Evolutionary conservation across 495 filamentous ascomycete species (phyloP).

Genomic region (Penicillium chermesinum): DNA sequence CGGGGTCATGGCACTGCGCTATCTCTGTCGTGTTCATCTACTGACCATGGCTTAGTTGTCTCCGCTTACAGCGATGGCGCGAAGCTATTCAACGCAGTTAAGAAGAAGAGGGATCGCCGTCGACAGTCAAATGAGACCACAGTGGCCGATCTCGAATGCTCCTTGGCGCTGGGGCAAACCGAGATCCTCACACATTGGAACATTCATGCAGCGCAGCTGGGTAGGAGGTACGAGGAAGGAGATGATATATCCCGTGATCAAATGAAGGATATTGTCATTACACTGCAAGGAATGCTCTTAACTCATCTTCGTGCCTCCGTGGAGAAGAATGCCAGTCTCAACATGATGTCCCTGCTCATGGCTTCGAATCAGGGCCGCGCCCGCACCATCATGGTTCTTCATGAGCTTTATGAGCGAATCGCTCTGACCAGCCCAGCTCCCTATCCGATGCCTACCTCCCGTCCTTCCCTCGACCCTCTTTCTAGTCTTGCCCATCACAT

Average conservation of each 20-base stretch:
- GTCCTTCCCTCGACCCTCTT: slow-evolving; percentile 4
- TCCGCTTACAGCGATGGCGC: slow-evolving; percentile 41
- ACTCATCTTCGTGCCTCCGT: slow-evolving; percentile 35
- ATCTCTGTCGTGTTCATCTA: no score
- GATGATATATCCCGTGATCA: slow-evolving; percentile 35
- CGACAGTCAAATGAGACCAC: slow-evolving; percentile 7
- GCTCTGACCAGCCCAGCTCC: slow-evolving; percentile 12
- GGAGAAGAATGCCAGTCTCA: slow-evolving; percentile 28
- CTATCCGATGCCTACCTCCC: neutral
- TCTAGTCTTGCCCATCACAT: slow-evolving; percentile 8
- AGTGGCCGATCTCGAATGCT: slow-evolving; percentile 29
- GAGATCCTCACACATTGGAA: slow-evolving; percentile 30
- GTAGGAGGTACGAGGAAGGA: slow-evolving; percentile 29
- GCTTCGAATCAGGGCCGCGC: slow-evolving; percentile 27
- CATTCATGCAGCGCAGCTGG: slow-evolving; percentile 21
- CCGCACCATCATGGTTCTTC: slow-evolving; percentile 23
- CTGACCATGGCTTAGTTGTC: slow-evolving; percentile 28
- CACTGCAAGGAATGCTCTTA: slow-evolving; percentile 40
- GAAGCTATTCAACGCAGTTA: slow-evolving; percentile 31
- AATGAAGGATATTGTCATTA: slow-evolving; percentile 43
- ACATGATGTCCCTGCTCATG: slow-evolving; percentile 35
- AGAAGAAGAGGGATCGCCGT: slow-evolving; percentile 28
- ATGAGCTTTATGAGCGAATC: slow-evolving; percentile 33
- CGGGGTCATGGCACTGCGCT: neutral
- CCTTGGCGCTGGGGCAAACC: slow-evolving; percentile 24